Evolutionary conservation across 345 rosid species (phyloP), one percentile per base, ranked within the genome.

Genomic region (Limnanthes douglasii): DNA sequence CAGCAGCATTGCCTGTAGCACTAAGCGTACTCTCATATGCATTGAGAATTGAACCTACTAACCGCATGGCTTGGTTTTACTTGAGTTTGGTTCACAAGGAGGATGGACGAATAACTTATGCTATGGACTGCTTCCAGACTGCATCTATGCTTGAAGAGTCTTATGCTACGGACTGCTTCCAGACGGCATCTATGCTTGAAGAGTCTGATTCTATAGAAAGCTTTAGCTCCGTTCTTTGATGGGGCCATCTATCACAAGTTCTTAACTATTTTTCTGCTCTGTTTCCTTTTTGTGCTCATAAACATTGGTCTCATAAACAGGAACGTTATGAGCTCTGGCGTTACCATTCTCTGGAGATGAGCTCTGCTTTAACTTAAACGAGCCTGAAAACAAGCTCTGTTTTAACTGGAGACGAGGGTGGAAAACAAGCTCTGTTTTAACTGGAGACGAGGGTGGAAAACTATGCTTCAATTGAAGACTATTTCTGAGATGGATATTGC

Each of bases 91-190:
- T 88, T 38, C 92, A 79, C 44, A 72, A 55, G 42, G 64, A 58
- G 12, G 86, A 77, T 39, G 95, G 97, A 20, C 86, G 95, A 39
- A 61, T 71, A 39, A 78, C 81, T 24, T 95, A 83, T 59, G 95
- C 95, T 5, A 55, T 61, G 7, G 95, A 88, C 43, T 79, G 93
- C 64, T 80, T 88, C 62, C 90, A 76, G 62, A 95, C 97, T 25
- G 90, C 97, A 31, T 70, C 84, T 17, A 73, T 88, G 84, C 97
- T 88, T 25, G 90, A 83, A 59, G 95, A 83, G 32, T 76, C 86
- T 2, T 81, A 88, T 56, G 93, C 95, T 3, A 51, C 83, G 20
- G 95, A 88, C 51, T 73, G 73, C 64, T 88, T 88, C 64, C 62
- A 66, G 51, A 70, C 93, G n/a, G n/a, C n/a, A n/a, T n/a, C n/a